Base-by-base conservation (phyloP, 2,329 filamentous ascomycete species). In the Xylariaceae sp. region DNA sequence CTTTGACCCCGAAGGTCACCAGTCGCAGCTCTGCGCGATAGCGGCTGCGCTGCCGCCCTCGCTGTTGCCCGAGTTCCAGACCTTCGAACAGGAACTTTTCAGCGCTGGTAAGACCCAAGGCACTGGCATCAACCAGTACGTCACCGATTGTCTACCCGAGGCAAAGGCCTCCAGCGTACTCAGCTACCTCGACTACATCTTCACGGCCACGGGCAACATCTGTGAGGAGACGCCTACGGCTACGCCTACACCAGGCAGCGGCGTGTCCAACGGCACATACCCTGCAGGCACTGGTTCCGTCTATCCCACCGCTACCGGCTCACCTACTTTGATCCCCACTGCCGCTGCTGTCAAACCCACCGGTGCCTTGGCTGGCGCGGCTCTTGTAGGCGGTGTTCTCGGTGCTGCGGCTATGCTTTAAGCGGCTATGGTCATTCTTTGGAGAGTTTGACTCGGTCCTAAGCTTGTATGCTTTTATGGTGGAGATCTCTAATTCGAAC, bases 11-110 rank as follows among this genome's bases (percentile, higher is more conserved):
- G 7, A 6, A 11, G 26, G 1, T 1, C 53, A 56, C 40, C 40
- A 45, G 33, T 6, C n/a, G 9, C 46, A 51, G 40, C 46, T 56
- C 5, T 56, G 53, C 41, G 53, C 33, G 33, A 28, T 56, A 24
- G 46, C 40, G 6, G 8, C 53, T 0, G 47, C 24, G 14, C 40
- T 56, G n/a, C 53, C 53, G 7, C 26, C 46, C 9, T 56, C 53
- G 19, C 53, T 56, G 6, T 7, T 51, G 17, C 53, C 53, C 4
- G 53, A 50, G 16, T 51, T 56, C 40, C 24, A 46, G 16, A 26
- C 9, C 5, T 34, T 34, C 11, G 53, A 39, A 8, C 3, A 12
- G 11, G 9, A 11, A 6, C 46, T 45, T 3, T 46, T 56, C 6
- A 5, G 16, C 11, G 26, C 17, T 5, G 53, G 53, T 19, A 26